Evolutionary conservation across 176 grass and related monocot species (phyloP), one percentile per base, ranked within the genome.

Genomic region (Musa beccarii): DNA sequence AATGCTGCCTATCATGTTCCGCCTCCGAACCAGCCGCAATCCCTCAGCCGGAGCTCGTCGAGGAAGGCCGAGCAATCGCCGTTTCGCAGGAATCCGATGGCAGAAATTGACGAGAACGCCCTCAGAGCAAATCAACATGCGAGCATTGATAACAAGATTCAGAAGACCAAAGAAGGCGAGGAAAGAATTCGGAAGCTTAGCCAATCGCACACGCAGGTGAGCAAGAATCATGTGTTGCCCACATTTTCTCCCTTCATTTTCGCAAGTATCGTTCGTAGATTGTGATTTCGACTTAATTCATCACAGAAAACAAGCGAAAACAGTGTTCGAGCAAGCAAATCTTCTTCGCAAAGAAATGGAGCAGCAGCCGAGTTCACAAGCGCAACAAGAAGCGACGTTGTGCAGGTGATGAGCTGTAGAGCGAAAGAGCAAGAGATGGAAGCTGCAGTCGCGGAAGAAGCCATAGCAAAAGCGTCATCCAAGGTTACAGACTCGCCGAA

Each of bases 31-130:
- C 89, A 92, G 67, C 78, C 79, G 10, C 87, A 85, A 16, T 81
- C 82, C 11, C 84, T 94, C 69, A 99, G 95, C 76, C 78, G 88
- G 50, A 99, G 82, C 79, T 93, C 93, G 26, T 97, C 90, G 3
- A 81, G 88, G 84, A 96, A 92, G 76, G 87, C 87, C 0, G 93
- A 96, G 70, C 71, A 88, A 9, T 92, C 93, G 15, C 89, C 89
- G 2, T 83, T 71, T 51, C 75, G 85, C 9, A 88, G 93, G 73
- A 93, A 89, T 69, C 93, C 93, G 24, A 93, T 97, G 93, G n/a
- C 86, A 0, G 90, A 97, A 75, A 85, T 97, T 55, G 90, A 97
- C 49, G 90, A 90, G 66, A 97, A 97, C 64, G 13, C 82, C 0
- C 75, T 87, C 54, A 74, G 53, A 57, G n/a, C 14, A 57, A 25